These are phyloP conservation scores for Flaveria floridana DNA, from an alignment of 140 eudicot genomes.

Conservation along the genomic window DNA sequence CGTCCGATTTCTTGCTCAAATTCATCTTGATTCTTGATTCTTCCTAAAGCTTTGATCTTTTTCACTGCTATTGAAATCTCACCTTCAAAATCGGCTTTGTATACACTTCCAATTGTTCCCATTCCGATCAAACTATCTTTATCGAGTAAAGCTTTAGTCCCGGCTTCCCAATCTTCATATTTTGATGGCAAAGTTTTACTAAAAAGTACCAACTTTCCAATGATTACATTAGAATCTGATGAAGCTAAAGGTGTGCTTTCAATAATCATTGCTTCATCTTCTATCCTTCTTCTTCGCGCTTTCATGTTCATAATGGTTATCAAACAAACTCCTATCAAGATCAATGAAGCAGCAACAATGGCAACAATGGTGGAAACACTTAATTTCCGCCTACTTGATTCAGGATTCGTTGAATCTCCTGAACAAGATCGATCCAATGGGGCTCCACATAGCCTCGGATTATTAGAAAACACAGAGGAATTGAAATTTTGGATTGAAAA, in stretches of 20 bases:
- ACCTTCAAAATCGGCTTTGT: constrained; percentile 72
- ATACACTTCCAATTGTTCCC: constrained; percentile 83
- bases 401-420: constrained; percentile 29
- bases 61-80: constrained; percentile 83
- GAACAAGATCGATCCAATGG: constrained; percentile 58
- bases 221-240: constrained; percentile 63
- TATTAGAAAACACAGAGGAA: constrained; percentile 53
- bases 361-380: constrained; percentile 78
- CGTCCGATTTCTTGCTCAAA: constrained; percentile 94
- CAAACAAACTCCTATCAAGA: constrained; percentile 68
- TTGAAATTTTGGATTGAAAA: constrained; percentile 51
- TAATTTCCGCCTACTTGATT: constrained; percentile 48
- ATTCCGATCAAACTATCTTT: constrained; percentile 75
- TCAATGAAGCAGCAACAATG: constrained; percentile 85
- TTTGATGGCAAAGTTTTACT: constrained; percentile 86
- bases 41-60: constrained; percentile 77
- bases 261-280: constrained; percentile 48
- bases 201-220: constrained; percentile 91
- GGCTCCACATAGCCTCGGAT: constrained; percentile 72
- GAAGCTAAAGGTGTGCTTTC: constrained; percentile 88
- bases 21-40: constrained; percentile 84
- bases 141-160: constrained; percentile 83
- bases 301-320: constrained; percentile 67
- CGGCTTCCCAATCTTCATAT: constrained; percentile 97
- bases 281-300: constrained; percentile 60